Evolutionary conservation across 345 rosid genomes (phyloP), one percentile per base, ranked within the genome.

Genomic region (Mangifera indica): DNA sequence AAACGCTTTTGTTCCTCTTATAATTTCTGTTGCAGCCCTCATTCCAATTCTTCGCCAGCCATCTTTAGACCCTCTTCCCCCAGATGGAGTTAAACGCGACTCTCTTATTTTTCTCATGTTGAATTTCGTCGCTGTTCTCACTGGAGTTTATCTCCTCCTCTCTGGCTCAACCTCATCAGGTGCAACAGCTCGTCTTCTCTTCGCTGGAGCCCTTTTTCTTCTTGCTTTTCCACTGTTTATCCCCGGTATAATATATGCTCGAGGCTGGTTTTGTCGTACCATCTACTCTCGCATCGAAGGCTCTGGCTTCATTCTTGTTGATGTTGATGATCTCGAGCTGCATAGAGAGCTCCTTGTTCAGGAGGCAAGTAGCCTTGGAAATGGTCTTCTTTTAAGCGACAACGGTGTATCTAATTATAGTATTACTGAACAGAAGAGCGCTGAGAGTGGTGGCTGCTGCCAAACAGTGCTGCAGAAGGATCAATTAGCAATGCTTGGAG

Each of bases 1-100:
- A 67, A 94, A 94, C 63, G 94, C 95, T 22, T 24, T 84, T 26
- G 80, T 90, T 51, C 98, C 97, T 6, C 85, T 94, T n/a, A 25
- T 87, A 57, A 75, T 79, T 52, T 90, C 92, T 49, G 26, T 89
- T 67, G 81, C 84, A 15, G 89, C 97, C 42, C 72, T 90, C 22
- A 9, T 87, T 67, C 98, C 97, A 0, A 90, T 94, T 56, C 93
- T 94, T 73, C 90, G 97, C 46, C 98, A 92, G 55, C 97, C 97
- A 13, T 73, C 89, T 54, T 73, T 92, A 49, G 92, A 86, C 17
- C 93, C 97, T 65, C 95, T 90, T 32, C 77, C 93, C 15, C 87
- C 87, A 0, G 91, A 89, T 57, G 89, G 83, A 18, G 86, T 84
- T 29, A 90, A 86, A 29, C 89, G 93, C 4, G 97, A 92, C 79